Base-by-base conservation (phyloP, 306 rosid genomes). In the Begonia loranthoides region DNA sequence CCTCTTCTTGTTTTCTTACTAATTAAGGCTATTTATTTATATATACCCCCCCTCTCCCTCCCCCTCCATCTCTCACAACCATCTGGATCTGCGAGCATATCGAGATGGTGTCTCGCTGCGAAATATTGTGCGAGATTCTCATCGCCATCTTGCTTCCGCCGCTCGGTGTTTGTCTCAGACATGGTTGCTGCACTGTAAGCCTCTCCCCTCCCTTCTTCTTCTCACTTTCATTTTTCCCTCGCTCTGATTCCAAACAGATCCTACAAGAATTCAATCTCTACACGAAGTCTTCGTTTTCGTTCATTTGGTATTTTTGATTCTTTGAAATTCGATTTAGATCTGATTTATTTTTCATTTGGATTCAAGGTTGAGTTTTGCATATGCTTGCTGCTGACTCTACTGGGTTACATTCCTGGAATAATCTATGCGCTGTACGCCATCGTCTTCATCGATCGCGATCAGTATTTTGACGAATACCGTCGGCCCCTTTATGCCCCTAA, bases 381-480 rank as follows among this genome's bases (percentile, higher is more conserved):
- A 53, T 90, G 99, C 74, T 58, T 90, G 87, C 66, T 90, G 10
- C 50, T 90, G 64, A 90, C 99, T 4, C 51, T 83, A 8, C 74
- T 90, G 10, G 99, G 99, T 16, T 90, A 90, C 69, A 7, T 90
- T 41, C 95, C 99, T 14, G 95, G 99, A 54, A 90, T 90, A 9
- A 82, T 90, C 38, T 90, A 90, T 74, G 99, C 99, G 6, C 79
- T 90, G 10, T 90, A 90, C 62, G 87, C 78, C 14, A 82, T 90
- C 51, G 61, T 82, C 39, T 78, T 80, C 52, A 56, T 82, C 28
- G 80, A 90, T 73, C 99, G 99, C 60, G 95, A 90, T n/a, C 75
- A 80, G 63, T 90, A 68, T 71, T 90, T 85, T 36, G 87, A 82
- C 58, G 99, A 90, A 43, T 66, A 55, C 59, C 79, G 99, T 56